Conservation (phyloP, 1,139 yeast genomes). For the Arxiozyma slooffiae region DNA sequence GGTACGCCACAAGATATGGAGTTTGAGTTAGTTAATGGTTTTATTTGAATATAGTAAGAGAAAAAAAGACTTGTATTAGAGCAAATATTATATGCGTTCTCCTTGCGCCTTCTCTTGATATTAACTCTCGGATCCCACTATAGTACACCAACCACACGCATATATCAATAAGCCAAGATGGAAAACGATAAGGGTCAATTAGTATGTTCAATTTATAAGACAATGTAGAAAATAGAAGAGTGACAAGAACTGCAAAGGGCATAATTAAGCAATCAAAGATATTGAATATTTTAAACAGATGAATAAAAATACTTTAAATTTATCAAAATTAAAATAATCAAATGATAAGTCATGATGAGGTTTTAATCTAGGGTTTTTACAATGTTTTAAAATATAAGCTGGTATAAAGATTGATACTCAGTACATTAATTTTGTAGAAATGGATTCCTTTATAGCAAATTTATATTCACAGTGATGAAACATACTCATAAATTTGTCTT, state of each 20-base stretch:
- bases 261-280: background rate
- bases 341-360: background rate
- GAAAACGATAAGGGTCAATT: conserved; percentile 99
- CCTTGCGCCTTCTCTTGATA: background rate
- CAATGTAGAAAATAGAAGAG: too few relatives aligned
- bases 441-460: too few relatives aligned
- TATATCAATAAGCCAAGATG: conserved; percentile 48
- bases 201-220: conserved; percentile 53
- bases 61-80: background rate
- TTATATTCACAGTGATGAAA: too few relatives aligned
- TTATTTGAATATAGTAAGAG: background rate
- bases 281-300: background rate
- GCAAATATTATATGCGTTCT: background rate
- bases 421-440: too few relatives aligned
- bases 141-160: conserved; percentile 2
- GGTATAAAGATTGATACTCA: too few relatives aligned
- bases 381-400: background rate
- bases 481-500: conserved; percentile 5
- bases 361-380: background rate
- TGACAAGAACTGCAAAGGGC: background rate
- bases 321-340: too few relatives aligned
- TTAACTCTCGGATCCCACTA: background rate
- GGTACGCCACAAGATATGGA: background rate
- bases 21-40: background rate
- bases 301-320: too few relatives aligned